Conservation (phyloP, 2,329 filamentous ascomycete genomes). For the Beauveria medogensis region DNA sequence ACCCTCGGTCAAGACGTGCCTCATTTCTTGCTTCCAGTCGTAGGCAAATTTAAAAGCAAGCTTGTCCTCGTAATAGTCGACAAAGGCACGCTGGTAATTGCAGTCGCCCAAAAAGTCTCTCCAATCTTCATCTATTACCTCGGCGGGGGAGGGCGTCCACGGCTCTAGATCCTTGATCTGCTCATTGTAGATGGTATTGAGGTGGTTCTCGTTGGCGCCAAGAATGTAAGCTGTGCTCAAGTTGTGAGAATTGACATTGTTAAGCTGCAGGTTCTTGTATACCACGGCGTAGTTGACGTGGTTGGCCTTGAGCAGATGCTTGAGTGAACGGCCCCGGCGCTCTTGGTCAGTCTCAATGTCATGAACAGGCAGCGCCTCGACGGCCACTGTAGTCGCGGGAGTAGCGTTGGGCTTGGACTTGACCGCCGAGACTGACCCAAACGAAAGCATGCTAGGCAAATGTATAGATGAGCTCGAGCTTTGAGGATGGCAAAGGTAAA, state of each 20-base stretch:
- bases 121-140: conserved; percentile 81
- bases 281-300: conserved; percentile 84
- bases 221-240: conserved; percentile 80
- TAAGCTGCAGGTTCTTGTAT: conserved; percentile 63
- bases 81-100: conserved; percentile 77
- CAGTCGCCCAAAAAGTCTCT: conserved; percentile 70
- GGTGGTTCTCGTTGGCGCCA: conserved; percentile 62
- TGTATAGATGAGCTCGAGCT: neutral
- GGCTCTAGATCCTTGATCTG: conserved; percentile 64
- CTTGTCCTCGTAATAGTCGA: conserved; percentile 94
- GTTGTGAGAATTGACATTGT: conserved; percentile 79
- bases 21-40: conserved; percentile 72
- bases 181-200: conserved; percentile 74
- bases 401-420: neutral
- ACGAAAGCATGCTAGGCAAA: conserved; percentile 29
- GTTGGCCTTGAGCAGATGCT: conserved; percentile 85
- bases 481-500: neutral
- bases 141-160: conserved; percentile 78
- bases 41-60: conserved; percentile 66
- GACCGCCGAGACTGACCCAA: conserved; percentile 17
- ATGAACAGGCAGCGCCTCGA: conserved; percentile 56
- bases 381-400: conserved; percentile 16
- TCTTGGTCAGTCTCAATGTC: conserved; percentile 73
- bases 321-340: conserved; percentile 73
- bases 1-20: conserved; percentile 67